Base-by-base conservation (phyloP, 2,329 filamentous ascomycete genomes). In the Pyrenophora teres region DNA sequence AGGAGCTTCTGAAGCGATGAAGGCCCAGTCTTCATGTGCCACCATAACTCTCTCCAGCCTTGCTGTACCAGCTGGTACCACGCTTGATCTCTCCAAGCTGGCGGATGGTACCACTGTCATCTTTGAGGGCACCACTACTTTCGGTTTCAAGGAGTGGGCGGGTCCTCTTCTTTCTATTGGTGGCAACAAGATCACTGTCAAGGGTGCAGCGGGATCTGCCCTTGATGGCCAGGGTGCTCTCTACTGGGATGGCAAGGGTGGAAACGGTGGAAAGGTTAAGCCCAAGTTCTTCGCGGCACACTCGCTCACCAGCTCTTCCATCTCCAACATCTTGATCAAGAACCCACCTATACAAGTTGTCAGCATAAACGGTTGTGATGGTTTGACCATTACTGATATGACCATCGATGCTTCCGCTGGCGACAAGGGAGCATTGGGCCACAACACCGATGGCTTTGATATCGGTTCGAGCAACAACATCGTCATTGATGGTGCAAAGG, bases 81-180 rank as follows among this genome's bases (percentile, higher is more conserved):
- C 83, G 1, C 77, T 87, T 1, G 82, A 86, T 62, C 68, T 87
- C 51, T 82, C 82, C 9, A 70, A 74, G 9, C 75, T 86, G 27
- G 76, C 75, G 0, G 66, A 73, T 16, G 80, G 77, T 54, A 83
- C 82, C 13, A 77, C 70, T 50, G 78, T 87, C 54, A 82, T 81
- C 62, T 88, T 89, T 70, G 69, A 82, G 49, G 87, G 87, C 30
- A 82, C 77, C 15, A 89, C 86, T 8, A 84, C 82, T 42, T 89
- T 85, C 64, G 86, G 79, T 15, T 88, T 87, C 72, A 75, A 82
- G 52, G 81, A 86, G 62, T 89, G 86, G 86, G 69, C 69, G 0
- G 86, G 86, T 0, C 86, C 86, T 36, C 76, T 89, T 3, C 77
- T 89, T 57, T 77, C 78, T 32, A 77, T 88, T 54, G 80, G 80